These are phyloP conservation scores for Russula griseocarnosa DNA, from an alignment of 768 basidiomycete species.

Conservation along the genomic window DNA sequence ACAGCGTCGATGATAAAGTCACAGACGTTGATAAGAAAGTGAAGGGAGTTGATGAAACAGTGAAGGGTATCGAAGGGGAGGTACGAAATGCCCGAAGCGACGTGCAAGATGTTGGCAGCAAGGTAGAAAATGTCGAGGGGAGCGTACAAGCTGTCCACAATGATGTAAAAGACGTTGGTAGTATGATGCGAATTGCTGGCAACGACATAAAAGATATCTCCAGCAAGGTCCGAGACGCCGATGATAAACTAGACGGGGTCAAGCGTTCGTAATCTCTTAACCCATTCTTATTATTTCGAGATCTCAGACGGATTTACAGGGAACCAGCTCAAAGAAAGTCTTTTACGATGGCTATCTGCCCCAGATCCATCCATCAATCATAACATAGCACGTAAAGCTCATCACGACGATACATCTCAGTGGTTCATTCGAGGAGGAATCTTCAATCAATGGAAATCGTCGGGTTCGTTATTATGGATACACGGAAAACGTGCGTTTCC, in stretches of 20 bases:
- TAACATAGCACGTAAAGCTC: not conserved
- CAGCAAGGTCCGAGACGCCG: not conserved
- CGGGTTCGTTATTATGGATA: not conserved
- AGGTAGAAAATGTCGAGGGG: not conserved
- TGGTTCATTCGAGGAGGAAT: slow-evolving; percentile 2
- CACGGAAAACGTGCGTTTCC: slow-evolving; percentile 3
- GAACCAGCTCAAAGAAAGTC: not conserved
- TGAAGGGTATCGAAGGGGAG: not conserved
- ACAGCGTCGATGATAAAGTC: not conserved
- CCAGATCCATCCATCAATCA: not conserved
- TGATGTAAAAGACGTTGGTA: not conserved
- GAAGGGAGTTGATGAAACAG: too few relatives aligned
- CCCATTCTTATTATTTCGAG: not conserved
- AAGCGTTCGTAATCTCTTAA: not conserved
- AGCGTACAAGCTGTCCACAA: not conserved
- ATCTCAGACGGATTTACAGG: not conserved
- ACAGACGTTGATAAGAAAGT: not conserved
- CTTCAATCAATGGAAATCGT: not conserved
- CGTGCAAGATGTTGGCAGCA: not conserved
- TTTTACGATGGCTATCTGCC: not conserved
- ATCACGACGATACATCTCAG: not conserved
- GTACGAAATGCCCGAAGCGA: not conserved
- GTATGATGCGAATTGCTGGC: not conserved
- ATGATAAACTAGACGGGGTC: not conserved
- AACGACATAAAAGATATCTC: not conserved